Evolutionary conservation across 768 basidiomycete species (phyloP).

Genomic region (Lanmaoa rubissima): DNA sequence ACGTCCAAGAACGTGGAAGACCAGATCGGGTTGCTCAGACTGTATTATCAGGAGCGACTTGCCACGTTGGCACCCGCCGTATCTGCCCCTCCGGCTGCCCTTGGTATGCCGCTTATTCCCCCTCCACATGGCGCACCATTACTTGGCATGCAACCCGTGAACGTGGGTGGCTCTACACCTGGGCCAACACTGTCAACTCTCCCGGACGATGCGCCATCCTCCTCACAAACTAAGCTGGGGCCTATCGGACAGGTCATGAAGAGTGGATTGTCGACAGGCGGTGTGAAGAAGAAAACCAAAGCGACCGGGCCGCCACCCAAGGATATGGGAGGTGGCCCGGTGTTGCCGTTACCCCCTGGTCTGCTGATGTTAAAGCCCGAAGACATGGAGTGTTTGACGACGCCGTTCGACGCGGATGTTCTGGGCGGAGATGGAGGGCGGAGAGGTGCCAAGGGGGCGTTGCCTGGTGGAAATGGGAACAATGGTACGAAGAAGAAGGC

Average conservation of each 20-base stretch:
- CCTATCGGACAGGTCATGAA: conserved; percentile 76
- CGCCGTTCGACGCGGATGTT: conserved; percentile 13
- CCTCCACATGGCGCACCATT: conserved; percentile 5
- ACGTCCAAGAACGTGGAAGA: conserved; percentile 60
- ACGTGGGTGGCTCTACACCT: background rate
- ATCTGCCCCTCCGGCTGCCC: conserved; percentile 17
- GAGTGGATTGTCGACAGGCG: conserved; percentile 40
- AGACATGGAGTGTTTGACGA: conserved; percentile 20
- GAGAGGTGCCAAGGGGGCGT: conserved; percentile 8
- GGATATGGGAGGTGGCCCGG: conserved; percentile 19
- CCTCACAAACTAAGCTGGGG: conserved; percentile 68
- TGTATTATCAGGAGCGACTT: conserved; percentile 67
- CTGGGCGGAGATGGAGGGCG: conserved; percentile 5
- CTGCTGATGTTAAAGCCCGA: conserved; percentile 20
- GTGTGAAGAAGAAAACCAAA: conserved; percentile 61
- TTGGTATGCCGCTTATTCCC: conserved; percentile 19
- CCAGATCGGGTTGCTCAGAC: conserved; percentile 83
- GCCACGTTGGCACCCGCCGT: conserved; percentile 36
- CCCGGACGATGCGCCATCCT: conserved; percentile 61
- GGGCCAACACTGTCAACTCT: conserved; percentile 37
- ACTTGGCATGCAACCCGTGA: background rate
- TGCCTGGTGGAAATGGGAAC: conserved; percentile 13
- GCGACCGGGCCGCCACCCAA: conserved; percentile 24
- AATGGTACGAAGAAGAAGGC: conserved; percentile 24
- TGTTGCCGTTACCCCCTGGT: conserved; percentile 18